Evolutionary conservation across 345 rosid species (phyloP).

Genomic region (Dimocarpus longan): DNA sequence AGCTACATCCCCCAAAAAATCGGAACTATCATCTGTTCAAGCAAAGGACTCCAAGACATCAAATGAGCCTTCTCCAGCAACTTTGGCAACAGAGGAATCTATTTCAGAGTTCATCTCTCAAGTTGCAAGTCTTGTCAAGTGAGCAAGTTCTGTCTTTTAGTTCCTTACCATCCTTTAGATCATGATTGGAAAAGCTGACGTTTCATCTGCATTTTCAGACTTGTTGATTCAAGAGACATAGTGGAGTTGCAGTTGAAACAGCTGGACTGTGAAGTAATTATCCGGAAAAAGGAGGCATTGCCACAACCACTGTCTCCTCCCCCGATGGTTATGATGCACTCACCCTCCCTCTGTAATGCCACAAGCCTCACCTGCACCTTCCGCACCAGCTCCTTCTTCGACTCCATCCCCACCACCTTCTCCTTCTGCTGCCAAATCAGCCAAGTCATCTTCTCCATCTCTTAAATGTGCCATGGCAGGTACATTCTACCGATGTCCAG

Average conservation of each 20-base stretch:
- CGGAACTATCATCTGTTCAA: conserved; percentile 42
- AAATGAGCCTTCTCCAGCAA: conserved; percentile 42
- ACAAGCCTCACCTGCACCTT: conserved; percentile 38
- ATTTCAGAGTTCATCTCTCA: conserved; percentile 73
- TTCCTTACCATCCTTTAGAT: conserved; percentile 1
- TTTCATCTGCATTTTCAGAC: conserved; percentile 48
- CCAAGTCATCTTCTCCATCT: conserved; percentile 69
- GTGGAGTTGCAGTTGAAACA: conserved; percentile 88
- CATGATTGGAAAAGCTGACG: neutral
- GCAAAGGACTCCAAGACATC: conserved; percentile 40
- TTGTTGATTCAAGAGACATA: conserved; percentile 89
- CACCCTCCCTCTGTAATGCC: no score
- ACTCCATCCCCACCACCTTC: conserved; percentile 47
- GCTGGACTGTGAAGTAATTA: conserved; percentile 71
- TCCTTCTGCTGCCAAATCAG: conserved; percentile 45
- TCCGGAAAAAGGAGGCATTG: conserved; percentile 89
- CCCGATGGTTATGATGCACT: no score
- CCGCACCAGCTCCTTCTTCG: conserved; percentile 36
- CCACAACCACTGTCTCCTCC: conserved; percentile 59
- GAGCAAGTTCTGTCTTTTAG: conserved; percentile 25
- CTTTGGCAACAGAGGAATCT: conserved; percentile 61
- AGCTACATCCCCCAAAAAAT: conserved; percentile 35
- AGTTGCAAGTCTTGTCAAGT: conserved; percentile 87
- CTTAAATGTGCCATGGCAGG: conserved; percentile 93
- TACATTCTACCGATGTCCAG: conserved; percentile 79